A percentile compares a stretch with the other conserved stretches of the same genome.
Conservation (phyloP, 2,329 filamentous ascomycete species). For the Penicillium sp. region DNA sequence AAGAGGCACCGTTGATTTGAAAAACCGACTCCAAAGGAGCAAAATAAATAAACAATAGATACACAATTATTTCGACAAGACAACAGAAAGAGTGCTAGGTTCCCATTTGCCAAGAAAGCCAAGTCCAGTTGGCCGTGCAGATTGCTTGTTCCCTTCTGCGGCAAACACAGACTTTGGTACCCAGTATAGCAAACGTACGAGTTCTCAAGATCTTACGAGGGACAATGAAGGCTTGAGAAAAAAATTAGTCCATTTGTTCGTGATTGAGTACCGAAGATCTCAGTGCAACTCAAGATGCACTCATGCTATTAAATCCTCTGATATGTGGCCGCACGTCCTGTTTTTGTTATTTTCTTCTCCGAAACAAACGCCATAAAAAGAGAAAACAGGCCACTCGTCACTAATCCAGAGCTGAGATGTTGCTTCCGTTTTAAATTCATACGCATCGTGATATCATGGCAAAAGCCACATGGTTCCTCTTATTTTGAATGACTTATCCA, state of each 20-base stretch:
- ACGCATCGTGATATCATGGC: background rate
- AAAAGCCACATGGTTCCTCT: background rate
- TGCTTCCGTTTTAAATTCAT: background rate
- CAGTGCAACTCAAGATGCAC: background rate
- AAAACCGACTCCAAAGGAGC: too few species aligned
- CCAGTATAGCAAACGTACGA: too few species aligned
- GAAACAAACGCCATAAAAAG: constrained; percentile 1
- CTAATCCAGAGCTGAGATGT: background rate
- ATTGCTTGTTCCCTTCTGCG: too few species aligned
- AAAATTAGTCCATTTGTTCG: background rate
- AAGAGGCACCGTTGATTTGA: too few species aligned
- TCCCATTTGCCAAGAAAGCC: too few species aligned
- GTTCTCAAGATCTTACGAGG: too few species aligned
- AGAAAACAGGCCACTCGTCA: background rate
- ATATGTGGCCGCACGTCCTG: background rate
- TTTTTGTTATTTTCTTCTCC: too few species aligned
- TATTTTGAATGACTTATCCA: constrained; percentile 19
- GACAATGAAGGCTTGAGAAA: background rate
- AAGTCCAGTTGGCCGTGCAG: too few species aligned
- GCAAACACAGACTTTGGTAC: too few species aligned
- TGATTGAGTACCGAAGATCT: background rate
- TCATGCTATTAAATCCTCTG: background rate
- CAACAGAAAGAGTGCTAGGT: background rate
- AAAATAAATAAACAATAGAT: too few species aligned
- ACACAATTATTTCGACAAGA: background rate